Evolutionary conservation across 1,139 yeast genomes (phyloP).

Genomic region (Arxiozyma slooffiae): DNA sequence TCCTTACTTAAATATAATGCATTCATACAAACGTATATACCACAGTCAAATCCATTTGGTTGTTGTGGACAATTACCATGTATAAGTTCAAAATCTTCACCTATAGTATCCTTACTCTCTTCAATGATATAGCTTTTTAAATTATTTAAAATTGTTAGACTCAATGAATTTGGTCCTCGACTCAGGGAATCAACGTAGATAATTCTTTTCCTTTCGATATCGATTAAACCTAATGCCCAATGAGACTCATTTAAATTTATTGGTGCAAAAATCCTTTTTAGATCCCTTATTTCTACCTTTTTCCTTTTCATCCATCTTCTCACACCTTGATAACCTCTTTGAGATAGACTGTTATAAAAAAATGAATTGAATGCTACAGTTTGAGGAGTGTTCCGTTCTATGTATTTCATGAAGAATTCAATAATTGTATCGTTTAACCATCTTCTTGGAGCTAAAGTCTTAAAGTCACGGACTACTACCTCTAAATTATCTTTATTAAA

Average conservation of each 20-base stretch:
- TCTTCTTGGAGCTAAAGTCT: constrained; percentile 55
- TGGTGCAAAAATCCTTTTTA: constrained; percentile 68
- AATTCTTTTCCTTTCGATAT: constrained; percentile 49
- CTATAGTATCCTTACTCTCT: constrained; percentile 39
- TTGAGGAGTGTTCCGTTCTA: constrained; percentile 31
- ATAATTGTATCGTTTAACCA: constrained; percentile 93
- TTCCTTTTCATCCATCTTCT: constrained; percentile 84
- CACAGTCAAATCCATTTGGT: constrained; percentile 87
- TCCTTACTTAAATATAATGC: constrained; percentile 51
- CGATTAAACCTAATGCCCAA: constrained; percentile 84
- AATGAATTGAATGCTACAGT: constrained; percentile 78
- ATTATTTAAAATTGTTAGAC: constrained; percentile 44
- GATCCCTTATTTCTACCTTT: constrained; percentile 54
- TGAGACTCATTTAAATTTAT: constrained; percentile 75
- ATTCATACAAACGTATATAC: constrained; percentile 81
- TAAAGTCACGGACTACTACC: constrained; percentile 54
- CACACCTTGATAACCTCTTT: constrained; percentile 73
- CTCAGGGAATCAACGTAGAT: constrained; percentile 69
- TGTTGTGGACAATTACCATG: constrained; percentile 67
- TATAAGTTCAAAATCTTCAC: constrained; percentile 32
- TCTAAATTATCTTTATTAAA: constrained; percentile 46
- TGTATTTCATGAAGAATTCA: constrained; percentile 63
- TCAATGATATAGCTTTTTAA: constrained; percentile 52
- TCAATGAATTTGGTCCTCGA: constrained; percentile 39
- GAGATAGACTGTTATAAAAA: constrained; percentile 62